Conservation (phyloP, 768 basidiomycete species). For the Amanita inopinata region DNA sequence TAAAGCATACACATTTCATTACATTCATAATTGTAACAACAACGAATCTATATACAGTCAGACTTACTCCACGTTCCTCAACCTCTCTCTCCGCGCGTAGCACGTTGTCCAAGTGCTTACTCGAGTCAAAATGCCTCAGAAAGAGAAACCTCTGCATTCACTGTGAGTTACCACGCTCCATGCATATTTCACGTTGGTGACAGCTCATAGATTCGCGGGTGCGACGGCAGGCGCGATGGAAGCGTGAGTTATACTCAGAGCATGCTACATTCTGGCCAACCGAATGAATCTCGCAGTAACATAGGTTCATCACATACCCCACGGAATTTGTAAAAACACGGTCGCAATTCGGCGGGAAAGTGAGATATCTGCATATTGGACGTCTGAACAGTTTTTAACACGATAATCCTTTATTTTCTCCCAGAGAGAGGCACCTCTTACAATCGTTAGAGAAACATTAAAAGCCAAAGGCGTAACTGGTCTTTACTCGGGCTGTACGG, state of each 20-base stretch:
- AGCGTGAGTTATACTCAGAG: slow-evolving; percentile 45
- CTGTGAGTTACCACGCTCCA: slow-evolving; percentile 29
- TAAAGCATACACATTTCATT: no score
- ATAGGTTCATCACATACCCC: slow-evolving; percentile 78
- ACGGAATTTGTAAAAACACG: slow-evolving; percentile 92
- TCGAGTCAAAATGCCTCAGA: slow-evolving; percentile 17
- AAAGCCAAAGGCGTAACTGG: slow-evolving; percentile 68
- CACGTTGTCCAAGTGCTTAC: no score
- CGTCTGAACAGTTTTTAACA: background rate
- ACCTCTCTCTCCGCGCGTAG: no score
- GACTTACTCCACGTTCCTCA: no score
- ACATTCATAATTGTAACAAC: no score
- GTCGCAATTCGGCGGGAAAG: slow-evolving; percentile 83
- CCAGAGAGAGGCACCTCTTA: slow-evolving; percentile 55
- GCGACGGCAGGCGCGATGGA: slow-evolving; percentile 89
- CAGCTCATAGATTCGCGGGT: slow-evolving; percentile 54
- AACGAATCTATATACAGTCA: no score
- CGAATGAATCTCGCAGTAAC: slow-evolving; percentile 4
- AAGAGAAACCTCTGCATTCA: slow-evolving; percentile 80
- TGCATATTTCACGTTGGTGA: background rate
- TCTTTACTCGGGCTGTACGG: slow-evolving; percentile 88
- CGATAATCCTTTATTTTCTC: background rate
- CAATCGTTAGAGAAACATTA: slow-evolving; percentile 69
- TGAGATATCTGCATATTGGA: slow-evolving; percentile 15
- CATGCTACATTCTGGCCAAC: background rate